Conservation (phyloP, 225 moss, liverwort and hornwort genomes). For the Rhytidiadelphus loreus region DNA sequence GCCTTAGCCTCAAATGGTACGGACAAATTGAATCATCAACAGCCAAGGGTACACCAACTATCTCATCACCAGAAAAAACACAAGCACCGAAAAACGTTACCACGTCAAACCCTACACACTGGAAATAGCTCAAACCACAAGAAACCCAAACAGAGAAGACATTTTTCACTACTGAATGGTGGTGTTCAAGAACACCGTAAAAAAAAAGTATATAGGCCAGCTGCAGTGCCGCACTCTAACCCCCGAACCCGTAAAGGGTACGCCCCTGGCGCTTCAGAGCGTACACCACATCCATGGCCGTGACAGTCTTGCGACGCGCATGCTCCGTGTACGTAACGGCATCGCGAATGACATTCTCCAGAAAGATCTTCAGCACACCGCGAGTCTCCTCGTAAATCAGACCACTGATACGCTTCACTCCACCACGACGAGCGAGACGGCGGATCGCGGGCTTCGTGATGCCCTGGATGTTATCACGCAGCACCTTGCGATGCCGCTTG, state of each 20-base stretch:
- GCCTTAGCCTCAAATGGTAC: not conserved
- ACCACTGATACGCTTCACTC: conserved; percentile 4
- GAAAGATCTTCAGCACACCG: not conserved
- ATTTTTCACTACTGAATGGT: not conserved
- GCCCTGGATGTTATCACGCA: not conserved
- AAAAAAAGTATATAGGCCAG: not conserved
- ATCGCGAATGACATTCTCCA: conserved; percentile 1
- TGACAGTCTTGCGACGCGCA: not conserved
- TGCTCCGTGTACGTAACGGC: not conserved
- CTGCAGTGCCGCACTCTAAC: not conserved
- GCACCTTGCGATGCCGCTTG: not conserved
- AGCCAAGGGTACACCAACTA: not conserved
- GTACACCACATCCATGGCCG: not conserved
- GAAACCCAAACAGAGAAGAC: not conserved
- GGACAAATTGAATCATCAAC: not conserved
- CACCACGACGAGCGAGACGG: not conserved
- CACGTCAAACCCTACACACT: not conserved
- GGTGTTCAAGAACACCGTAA: not conserved
- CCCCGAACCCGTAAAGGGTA: not conserved
- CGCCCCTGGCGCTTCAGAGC: not conserved
- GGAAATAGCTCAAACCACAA: not conserved
- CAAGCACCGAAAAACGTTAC: no score
- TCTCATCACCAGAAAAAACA: not conserved
- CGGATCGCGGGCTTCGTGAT: not conserved
- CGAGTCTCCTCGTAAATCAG: conserved; percentile 1